phyloP scores from a whole-genome alignment of 2,329 filamentous ascomycete genomes.

The Botryosphaeria dothidea region DNA sequence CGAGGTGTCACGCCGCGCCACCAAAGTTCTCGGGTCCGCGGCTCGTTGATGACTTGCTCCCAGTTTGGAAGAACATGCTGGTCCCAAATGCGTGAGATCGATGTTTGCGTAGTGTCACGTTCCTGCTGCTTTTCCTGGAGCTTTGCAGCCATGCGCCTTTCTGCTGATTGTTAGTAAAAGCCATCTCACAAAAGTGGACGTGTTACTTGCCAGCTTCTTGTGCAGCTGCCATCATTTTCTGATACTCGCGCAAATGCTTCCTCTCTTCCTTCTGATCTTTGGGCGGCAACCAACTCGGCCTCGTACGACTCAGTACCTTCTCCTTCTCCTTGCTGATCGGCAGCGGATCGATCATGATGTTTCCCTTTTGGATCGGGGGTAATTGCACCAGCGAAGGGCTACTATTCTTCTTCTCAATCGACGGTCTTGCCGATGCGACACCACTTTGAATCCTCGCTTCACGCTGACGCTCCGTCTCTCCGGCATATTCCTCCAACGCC shows the following conservation, averaged over 20 bases:
- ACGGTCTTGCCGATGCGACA: slow-evolving; percentile 34
- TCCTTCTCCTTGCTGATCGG: slow-evolving; percentile 86
- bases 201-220: slow-evolving; percentile 55
- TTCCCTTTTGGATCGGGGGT: slow-evolving; percentile 69
- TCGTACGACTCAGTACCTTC: slow-evolving; percentile 73
- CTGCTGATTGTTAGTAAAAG: slow-evolving; percentile 28
- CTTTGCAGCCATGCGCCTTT: slow-evolving; percentile 52
- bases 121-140: slow-evolving; percentile 55
- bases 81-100: slow-evolving; percentile 67
- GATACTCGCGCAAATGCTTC: slow-evolving; percentile 81
- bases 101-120: slow-evolving; percentile 52
- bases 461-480: slow-evolving; percentile 55
- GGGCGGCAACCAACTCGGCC: slow-evolving; percentile 81
- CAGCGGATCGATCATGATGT: slow-evolving; percentile 82
- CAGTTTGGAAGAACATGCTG: slow-evolving; percentile 75
- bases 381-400: slow-evolving; percentile 52
- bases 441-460: slow-evolving; percentile 56
- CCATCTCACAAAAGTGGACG: background rate
- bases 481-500: slow-evolving; percentile 77
- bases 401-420: slow-evolving; percentile 52
- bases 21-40: slow-evolving; percentile 74
- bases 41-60: slow-evolving; percentile 68
- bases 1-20: slow-evolving; percentile 76
- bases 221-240: slow-evolving; percentile 73
- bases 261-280: slow-evolving; percentile 90